Base-by-base conservation (phyloP, 129 eudicot species). In the Smallanthus sonchifolius region DNA sequence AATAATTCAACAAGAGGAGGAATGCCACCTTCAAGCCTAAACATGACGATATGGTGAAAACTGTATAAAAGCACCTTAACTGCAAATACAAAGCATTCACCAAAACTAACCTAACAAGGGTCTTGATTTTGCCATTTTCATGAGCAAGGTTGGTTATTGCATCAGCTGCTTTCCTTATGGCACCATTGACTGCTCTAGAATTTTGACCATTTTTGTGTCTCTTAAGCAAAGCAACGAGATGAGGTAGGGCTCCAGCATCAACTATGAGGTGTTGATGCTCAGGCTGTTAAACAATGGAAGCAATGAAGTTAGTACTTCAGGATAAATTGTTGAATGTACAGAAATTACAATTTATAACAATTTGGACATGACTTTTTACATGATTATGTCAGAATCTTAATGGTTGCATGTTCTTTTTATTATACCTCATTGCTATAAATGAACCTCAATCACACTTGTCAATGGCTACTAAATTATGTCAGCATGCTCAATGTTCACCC, bases 81-180 rank as follows among this genome's bases (percentile, higher is more conserved):
- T 15, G 70, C 38, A 71, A 35, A 40, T 54, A 60, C 14, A 48
- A 55, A 67, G 9, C 7, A 28, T 32, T n/a, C 0, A 67, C 24
- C 15, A 1, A 34, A 65, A 79, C 87, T 35, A 56, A 95, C 99
- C 99, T 91, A 73, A 88, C 94, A 79, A 74, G 83, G 72, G 88
- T 80, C 81, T 94, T 94, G 42, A 94, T 88, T 83, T 64, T 80
- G 75, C 96, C 73, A 79, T 94, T 94, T 79, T 94, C 97, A 79
- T 90, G 98, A 76, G 97, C 97, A 79, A 94, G 98, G 70, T 94
- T 94, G 24, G 97, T 94, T 73, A 94, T 86, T 40, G 98, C 97
- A 82, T 94, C 97, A 20, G 98, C 96, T 20, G 91, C 98, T 84
- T 91, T 86, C 80, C 93, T 81, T 73, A 88, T 80, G 66, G 83